A percentile compares a stretch with the other conserved stretches of the same genome.
These are phyloP conservation scores for Dichomitus squalens DNA, from an alignment of 1,284 basidiomycete species.

Conservation along the genomic window DNA sequence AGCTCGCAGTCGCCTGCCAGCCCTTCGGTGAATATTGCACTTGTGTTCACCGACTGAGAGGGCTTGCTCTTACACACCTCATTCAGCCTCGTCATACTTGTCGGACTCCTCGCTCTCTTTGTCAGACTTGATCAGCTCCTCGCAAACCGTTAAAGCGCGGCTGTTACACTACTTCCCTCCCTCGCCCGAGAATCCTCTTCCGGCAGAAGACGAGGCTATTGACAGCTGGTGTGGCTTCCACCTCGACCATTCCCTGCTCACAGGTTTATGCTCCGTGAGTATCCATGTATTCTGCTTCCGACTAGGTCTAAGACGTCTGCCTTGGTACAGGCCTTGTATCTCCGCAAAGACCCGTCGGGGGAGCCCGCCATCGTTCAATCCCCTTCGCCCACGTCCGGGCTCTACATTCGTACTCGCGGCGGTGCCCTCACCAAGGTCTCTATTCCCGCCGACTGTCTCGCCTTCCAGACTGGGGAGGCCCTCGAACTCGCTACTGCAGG, in stretches of 20 bases:
- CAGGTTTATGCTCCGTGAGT: slow-evolving; percentile 83
- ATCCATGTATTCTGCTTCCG: neutral
- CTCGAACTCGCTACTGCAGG: slow-evolving; percentile 83
- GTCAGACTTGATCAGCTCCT: slow-evolving; percentile 59
- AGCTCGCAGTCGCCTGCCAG: slow-evolving; percentile 85
- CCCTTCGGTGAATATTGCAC: slow-evolving; percentile 62
- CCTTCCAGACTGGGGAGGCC: slow-evolving; percentile 94
- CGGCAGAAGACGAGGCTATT: slow-evolving; percentile 58
- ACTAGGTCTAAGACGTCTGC: neutral
- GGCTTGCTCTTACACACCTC: neutral
- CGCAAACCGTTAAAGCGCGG: slow-evolving; percentile 80
- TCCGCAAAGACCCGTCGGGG: slow-evolving; percentile 44
- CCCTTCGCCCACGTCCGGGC: slow-evolving; percentile 76
- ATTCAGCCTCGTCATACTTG: slow-evolving; percentile 61
- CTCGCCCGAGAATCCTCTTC: slow-evolving; percentile 39
- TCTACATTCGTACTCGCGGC: slow-evolving; percentile 87
- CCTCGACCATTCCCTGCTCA: slow-evolving; percentile 85
- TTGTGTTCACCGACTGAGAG: neutral
- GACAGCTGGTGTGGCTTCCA: slow-evolving; percentile 87
- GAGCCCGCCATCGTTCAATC: slow-evolving; percentile 58
- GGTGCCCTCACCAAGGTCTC: slow-evolving; percentile 76
- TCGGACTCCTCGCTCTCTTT: slow-evolving; percentile 66
- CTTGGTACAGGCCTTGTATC: slow-evolving; percentile 74
- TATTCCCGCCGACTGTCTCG: slow-evolving; percentile 81
- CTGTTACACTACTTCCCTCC: slow-evolving; percentile 91